Conservation (phyloP, 1,139 yeast genomes). For the Lodderomyces orthopsilosis region DNA sequence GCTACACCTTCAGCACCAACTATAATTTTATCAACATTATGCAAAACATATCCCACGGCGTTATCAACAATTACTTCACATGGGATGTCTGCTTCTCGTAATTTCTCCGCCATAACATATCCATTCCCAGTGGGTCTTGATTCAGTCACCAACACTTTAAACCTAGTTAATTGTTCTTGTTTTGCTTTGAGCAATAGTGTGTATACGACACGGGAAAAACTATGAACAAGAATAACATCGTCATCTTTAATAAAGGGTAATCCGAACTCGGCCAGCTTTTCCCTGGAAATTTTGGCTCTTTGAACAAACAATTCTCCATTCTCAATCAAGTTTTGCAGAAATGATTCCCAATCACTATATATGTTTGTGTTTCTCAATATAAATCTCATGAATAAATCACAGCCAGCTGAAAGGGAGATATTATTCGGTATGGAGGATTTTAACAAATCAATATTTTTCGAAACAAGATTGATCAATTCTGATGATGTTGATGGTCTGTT, state of each 20-base stretch:
- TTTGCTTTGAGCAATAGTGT: conserved; percentile 77
- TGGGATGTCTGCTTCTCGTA: conserved; percentile 82
- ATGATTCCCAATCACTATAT: conserved; percentile 95
- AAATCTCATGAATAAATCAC: conserved; percentile 93
- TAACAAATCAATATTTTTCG: conserved; percentile 69
- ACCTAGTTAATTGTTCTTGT: conserved; percentile 64
- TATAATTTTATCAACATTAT: conserved; percentile 86
- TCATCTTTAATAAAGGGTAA: conserved; percentile 89
- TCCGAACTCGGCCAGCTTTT: conserved; percentile 85
- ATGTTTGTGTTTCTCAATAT: conserved; percentile 85
- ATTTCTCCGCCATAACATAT: conserved; percentile 62
- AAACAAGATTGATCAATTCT: conserved; percentile 79
- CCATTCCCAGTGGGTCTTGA: conserved; percentile 89
- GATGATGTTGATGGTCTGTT: conserved; percentile 92
- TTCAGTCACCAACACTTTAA: conserved; percentile 89
- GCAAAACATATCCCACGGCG: conserved; percentile 91
- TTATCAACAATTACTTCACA: conserved; percentile 87
- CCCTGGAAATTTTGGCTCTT: conserved; percentile 87
- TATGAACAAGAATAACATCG: conserved; percentile 86
- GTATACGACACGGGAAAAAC: conserved; percentile 86
- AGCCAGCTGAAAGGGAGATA: conserved; percentile 92
- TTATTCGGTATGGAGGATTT: conserved; percentile 85
- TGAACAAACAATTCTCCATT: conserved; percentile 91
- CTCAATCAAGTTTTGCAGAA: conserved; percentile 81
- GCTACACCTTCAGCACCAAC: conserved; percentile 99